Evolutionary conservation across 2,329 filamentous ascomycete species (phyloP), one percentile per base, ranked within the genome.

Genomic region (Nemania sp.): DNA sequence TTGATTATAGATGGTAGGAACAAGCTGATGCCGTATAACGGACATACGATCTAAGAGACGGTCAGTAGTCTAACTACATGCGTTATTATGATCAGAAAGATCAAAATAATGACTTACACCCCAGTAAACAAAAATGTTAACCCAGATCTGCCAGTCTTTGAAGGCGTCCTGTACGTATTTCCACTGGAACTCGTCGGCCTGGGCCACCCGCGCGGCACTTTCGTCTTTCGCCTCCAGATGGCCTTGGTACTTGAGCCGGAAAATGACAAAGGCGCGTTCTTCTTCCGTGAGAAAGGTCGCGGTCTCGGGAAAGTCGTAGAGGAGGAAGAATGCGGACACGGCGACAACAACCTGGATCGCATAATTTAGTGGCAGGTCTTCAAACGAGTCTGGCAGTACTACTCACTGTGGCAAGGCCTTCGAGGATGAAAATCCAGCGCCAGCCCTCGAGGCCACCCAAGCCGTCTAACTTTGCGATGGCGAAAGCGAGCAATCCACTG

Each of bases 241-340:
- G 63, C 66, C 66, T 45, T 95, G 90, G 15, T 80, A 80, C 55
- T 84, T 86, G 19, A 96, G 75, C 0, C 91, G 81, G 14, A 82
- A 80, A 2, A 91, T 74, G 0, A 94, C 87, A 41, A 90, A 85
- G 1, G 79, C 80, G 2, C 87, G 81, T 63, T 96, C 90, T 28
- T 83, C 80, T 7, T 84, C 80, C 0, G 83, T 85, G 19, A 96
- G 77, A 67, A 95, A 96, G 0, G 63, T 80, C 0, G 90, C 89
- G 20, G 88, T 84, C 59, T 91, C 89, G 0, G 91, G 91, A 62
- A 91, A 95, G 64, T 96, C 90, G 61, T 89, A 80, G 0, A 95
- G 82, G 59, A 86, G 76, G 75, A 84, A 92, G 71, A 88, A 91
- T 0, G 84, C 84, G 1, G 77, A 63, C 3, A 85, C 54, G 0